These are phyloP conservation scores for Adenanthera pavonina DNA, from an alignment of 306 rosid species.

Conservation along the genomic window DNA sequence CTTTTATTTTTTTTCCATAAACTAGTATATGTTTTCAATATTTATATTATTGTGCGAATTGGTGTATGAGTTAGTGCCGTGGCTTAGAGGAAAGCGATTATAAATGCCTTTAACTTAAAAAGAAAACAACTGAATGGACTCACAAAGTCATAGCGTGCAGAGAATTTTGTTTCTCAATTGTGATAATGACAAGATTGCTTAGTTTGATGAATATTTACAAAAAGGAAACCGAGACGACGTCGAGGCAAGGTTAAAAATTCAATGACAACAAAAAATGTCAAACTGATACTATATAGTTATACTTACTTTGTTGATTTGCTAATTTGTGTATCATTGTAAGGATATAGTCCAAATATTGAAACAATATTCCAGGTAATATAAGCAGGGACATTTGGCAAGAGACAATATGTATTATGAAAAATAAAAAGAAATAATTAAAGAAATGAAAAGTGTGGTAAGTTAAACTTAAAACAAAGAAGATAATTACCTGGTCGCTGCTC, in stretches of 20 bases:
- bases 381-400: background rate
- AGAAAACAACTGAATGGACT: background rate
- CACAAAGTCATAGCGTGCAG: background rate
- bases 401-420: background rate
- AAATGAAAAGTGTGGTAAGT: background rate
- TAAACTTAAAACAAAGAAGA: slow-evolving; percentile 23
- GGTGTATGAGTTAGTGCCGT: background rate
- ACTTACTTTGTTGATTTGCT: no score
- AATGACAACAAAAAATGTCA: no score
- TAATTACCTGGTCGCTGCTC: background rate
- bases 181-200: background rate
- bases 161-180: background rate
- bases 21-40: no score
- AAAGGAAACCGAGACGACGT: no score
- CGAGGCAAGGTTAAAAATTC: no score
- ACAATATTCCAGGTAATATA: background rate
- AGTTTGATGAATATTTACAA: background rate
- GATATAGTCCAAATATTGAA: background rate
- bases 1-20: no score
- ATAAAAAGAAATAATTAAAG: background rate
- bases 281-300: no score
- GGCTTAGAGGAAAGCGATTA: background rate
- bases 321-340: no score
- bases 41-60: background rate
- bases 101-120: background rate